Conservation (phyloP, 1,284 basidiomycete species). For the Calocybe gambosa region DNA sequence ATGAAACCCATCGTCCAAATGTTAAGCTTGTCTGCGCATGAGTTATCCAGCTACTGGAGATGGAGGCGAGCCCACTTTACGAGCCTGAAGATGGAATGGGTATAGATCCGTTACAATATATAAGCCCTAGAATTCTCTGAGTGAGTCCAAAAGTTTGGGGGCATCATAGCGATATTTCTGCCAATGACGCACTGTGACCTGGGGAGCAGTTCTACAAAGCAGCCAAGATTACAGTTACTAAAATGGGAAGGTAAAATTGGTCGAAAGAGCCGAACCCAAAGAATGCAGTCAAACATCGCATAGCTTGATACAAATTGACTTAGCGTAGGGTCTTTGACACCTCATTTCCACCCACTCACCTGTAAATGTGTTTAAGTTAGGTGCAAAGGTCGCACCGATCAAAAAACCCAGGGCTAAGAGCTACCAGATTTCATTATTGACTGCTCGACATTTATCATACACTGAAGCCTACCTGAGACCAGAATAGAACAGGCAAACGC, state of each 20-base stretch:
- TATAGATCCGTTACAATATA: constrained; percentile 65
- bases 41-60: not conserved
- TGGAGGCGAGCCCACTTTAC: constrained; percentile 39
- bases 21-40: constrained; percentile 40
- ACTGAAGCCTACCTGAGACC: constrained; percentile 38
- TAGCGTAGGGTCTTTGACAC: not conserved
- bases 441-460: too few species aligned
- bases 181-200: constrained; percentile 49
- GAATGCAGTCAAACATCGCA: constrained; percentile 66
- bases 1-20: constrained; percentile 72
- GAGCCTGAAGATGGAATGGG: constrained; percentile 71
- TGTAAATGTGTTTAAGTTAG: constrained; percentile 37
- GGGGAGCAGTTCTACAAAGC: constrained; percentile 49
- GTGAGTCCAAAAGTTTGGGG: not conserved
- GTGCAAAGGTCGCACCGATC: constrained; percentile 20
- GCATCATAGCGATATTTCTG: not conserved
- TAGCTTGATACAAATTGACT: constrained; percentile 34
- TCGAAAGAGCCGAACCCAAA: constrained; percentile 45
- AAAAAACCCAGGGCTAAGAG: constrained; percentile 18
- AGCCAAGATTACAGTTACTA: not conserved
- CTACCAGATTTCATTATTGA: constrained; percentile 2
- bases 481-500: constrained; percentile 58
- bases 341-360: constrained; percentile 24
- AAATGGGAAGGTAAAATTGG: not conserved
- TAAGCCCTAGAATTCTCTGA: constrained; percentile 43